phyloP scores from a whole-genome alignment of 2,329 filamentous ascomycete genomes.

The Hyphodiscus sp. region DNA sequence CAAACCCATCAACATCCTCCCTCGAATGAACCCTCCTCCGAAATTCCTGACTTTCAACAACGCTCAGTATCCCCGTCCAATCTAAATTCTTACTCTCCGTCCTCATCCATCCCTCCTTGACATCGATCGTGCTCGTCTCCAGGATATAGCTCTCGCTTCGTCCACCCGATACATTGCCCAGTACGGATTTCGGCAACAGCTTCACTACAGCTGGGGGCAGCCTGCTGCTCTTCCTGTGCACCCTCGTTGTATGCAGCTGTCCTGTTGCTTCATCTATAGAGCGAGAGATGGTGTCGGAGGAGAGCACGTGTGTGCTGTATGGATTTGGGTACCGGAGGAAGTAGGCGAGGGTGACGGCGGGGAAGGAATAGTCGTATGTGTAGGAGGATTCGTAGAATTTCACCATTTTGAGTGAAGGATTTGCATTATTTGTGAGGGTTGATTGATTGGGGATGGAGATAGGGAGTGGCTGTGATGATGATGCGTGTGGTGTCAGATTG shows the following conservation, averaged over 20 bases:
- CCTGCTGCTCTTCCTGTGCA: conserved; percentile 77
- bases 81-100: conserved; percentile 77
- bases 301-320: conserved; percentile 74
- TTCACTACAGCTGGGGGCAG: conserved; percentile 70
- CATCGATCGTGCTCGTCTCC: conserved; percentile 72
- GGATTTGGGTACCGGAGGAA: conserved; percentile 86
- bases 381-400: conserved; percentile 49
- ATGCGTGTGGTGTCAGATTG: conserved; percentile 63
- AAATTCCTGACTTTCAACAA: conserved; percentile 71
- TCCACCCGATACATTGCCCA: conserved; percentile 49
- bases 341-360: conserved; percentile 80
- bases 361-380: conserved; percentile 74
- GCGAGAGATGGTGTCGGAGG: conserved; percentile 74
- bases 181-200: conserved; percentile 61
- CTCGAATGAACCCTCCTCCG: conserved; percentile 28
- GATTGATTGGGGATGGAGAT: not conserved
- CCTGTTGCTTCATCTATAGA: conserved; percentile 67
- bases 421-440: conserved; percentile 1
- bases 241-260: conserved; percentile 68
- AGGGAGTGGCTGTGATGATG: conserved; percentile 20
- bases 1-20: conserved; percentile 22
- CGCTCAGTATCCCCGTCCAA: conserved; percentile 72
- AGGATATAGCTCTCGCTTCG: conserved; percentile 67
- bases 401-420: conserved; percentile 24
- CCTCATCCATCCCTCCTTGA: conserved; percentile 75